Evolutionary conservation across 2,329 filamentous ascomycete genomes (phyloP).

Genomic region (Xylariaceae sp.): DNA sequence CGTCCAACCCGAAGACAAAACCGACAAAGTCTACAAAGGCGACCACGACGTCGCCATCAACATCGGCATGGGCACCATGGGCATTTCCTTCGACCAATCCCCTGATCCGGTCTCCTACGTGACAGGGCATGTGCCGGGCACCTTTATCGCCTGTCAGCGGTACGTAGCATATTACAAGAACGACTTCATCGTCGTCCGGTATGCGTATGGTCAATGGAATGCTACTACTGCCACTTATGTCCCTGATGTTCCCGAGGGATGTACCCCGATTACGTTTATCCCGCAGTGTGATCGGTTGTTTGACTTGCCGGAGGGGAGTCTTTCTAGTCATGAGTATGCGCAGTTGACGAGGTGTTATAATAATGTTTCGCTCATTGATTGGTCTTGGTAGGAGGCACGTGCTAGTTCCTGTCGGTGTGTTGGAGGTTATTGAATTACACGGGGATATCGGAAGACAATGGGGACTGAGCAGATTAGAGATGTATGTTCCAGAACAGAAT

Average conservation of each 20-base stretch:
- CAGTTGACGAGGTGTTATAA: slow-evolving; percentile 37
- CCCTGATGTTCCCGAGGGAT: slow-evolving; percentile 34
- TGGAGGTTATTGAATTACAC: background rate
- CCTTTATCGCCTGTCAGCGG: slow-evolving; percentile 41
- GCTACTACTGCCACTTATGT: slow-evolving; percentile 14
- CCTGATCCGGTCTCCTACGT: slow-evolving; percentile 34
- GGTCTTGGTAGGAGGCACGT: slow-evolving; percentile 28
- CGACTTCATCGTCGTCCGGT: slow-evolving; percentile 37
- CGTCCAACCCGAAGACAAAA: slow-evolving; percentile 23
- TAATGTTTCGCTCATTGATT: slow-evolving; percentile 36
- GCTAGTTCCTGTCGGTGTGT: background rate
- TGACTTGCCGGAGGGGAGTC: slow-evolving; percentile 33
- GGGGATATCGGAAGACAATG: background rate
- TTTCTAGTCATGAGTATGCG: slow-evolving; percentile 37
- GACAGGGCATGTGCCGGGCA: slow-evolving; percentile 26
- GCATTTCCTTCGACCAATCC: slow-evolving; percentile 32
- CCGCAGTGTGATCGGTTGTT: slow-evolving; percentile 39
- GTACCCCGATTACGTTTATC: slow-evolving; percentile 39
- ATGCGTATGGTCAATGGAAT: slow-evolving; percentile 27
- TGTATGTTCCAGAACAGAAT: too few relatives aligned
- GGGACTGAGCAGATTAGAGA: too few relatives aligned
- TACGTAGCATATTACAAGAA: slow-evolving; percentile 38
- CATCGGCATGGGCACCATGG: slow-evolving; percentile 34
- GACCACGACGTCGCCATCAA: slow-evolving; percentile 32
- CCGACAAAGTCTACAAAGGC: slow-evolving; percentile 17